phyloP scores from a whole-genome alignment of 2,329 filamentous ascomycete genomes.

The Fusarium caatingaense region DNA sequence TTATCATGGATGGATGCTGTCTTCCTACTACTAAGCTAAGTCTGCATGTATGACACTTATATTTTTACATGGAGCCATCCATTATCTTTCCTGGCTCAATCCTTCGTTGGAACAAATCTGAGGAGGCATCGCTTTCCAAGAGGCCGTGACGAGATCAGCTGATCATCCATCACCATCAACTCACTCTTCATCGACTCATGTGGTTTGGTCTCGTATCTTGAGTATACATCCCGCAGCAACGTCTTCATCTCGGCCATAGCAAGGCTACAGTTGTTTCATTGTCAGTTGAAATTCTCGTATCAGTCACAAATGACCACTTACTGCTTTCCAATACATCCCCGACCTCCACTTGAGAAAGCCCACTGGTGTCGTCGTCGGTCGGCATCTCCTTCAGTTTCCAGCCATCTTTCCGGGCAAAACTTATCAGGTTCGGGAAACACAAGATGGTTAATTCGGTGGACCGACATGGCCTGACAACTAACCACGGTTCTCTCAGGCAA shows the following conservation, averaged over 20 bases:
- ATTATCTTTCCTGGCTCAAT: background rate
- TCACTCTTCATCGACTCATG: conserved; percentile 64
- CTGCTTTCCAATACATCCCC: conserved; percentile 76
- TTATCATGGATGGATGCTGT: background rate
- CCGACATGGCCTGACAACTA: conserved; percentile 70
- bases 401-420: conserved; percentile 87
- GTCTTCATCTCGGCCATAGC: conserved; percentile 77
- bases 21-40: background rate
- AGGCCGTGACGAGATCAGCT: conserved; percentile 74
- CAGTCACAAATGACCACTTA: conserved; percentile 55
- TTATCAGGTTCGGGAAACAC: conserved; percentile 82
- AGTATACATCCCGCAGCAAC: conserved; percentile 71
- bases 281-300: background rate
- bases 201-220: conserved; percentile 65
- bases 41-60: background rate
- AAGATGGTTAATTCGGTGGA: conserved; percentile 68
- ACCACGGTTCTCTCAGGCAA: conserved; percentile 67
- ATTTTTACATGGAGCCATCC: background rate
- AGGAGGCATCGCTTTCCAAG: conserved; percentile 69
- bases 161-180: conserved; percentile 73
- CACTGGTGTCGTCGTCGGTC: conserved; percentile 73
- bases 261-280: conserved; percentile 51
- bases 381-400: conserved; percentile 77
- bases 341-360: conserved; percentile 73
- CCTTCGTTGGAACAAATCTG: conserved; percentile 55